These are phyloP conservation scores for Isatis tinctoria DNA, from an alignment of 345 rosid genomes.

Conservation along the genomic window DNA sequence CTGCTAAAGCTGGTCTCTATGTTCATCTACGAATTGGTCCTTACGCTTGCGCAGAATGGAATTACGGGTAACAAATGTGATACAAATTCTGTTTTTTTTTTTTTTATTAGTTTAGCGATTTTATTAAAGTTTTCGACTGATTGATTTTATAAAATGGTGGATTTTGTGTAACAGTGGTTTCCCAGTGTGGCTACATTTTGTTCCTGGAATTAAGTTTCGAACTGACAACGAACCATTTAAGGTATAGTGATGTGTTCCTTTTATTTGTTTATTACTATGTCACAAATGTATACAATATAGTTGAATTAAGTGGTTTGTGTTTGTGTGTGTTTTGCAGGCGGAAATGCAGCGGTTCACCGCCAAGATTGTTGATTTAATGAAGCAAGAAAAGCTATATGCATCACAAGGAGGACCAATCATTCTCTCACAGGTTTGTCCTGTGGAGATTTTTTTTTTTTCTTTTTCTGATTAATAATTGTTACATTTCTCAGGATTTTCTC, in stretches of 20 bases:
- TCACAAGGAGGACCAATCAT: slow-evolving; percentile 98
- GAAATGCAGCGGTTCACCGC: slow-evolving; percentile 91
- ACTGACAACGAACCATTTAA: slow-evolving; percentile 87
- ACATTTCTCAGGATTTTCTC: not conserved
- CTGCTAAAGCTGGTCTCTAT: slow-evolving; percentile 78
- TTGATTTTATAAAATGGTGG: not conserved
- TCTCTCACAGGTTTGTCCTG: slow-evolving; percentile 67
- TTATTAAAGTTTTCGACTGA: not conserved
- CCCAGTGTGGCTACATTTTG: slow-evolving; percentile 89
- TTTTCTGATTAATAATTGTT: not conserved
- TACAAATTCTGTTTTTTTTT: not conserved
- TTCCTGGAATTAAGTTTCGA: slow-evolving; percentile 79
- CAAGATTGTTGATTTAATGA: slow-evolving; percentile 87
- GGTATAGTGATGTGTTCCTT: slow-evolving; percentile 36
- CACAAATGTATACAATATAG: not conserved
- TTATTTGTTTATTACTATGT: not conserved
- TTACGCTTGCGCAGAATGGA: slow-evolving; percentile 96
- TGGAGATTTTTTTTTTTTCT: too few species aligned
- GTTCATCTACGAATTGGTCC: slow-evolving; percentile 97
- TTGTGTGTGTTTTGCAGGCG: slow-evolving; percentile 37
- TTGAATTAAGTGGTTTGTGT: not conserved
- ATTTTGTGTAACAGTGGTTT: slow-evolving; percentile 58
- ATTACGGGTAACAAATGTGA: slow-evolving; percentile 56
- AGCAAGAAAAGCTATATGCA: slow-evolving; percentile 83
- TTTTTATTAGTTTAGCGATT: not conserved